Evolutionary conservation across 202 grass and related monocot genomes (phyloP).

Genomic region (Panicum hallii): DNA sequence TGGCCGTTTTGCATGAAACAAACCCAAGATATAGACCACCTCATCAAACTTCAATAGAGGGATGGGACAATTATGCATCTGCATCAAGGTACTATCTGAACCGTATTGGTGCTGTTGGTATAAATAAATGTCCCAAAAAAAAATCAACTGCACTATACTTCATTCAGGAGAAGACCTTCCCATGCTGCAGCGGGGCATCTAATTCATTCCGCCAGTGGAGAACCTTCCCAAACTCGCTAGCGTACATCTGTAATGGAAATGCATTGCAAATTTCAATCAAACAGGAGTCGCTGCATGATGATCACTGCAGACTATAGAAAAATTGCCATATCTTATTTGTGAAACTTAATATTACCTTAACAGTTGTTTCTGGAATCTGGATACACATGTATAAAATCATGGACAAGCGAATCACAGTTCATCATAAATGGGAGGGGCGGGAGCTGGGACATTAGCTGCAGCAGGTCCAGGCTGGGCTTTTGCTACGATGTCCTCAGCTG

Average conservation of each 20-base stretch:
- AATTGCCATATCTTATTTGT: neutral
- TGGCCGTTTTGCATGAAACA: neutral
- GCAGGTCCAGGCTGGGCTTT: conserved; percentile 43
- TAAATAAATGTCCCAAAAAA: neutral
- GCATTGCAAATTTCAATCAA: neutral
- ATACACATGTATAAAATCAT: conserved; percentile 10
- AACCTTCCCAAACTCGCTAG: neutral
- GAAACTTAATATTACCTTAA: neutral
- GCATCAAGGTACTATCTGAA: neutral
- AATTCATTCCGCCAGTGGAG: neutral
- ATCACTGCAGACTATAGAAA: neutral
- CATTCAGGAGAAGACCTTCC: neutral
- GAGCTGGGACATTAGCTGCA: conserved; percentile 21
- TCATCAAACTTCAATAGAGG: neutral
- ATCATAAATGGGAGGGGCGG: conserved; percentile 53
- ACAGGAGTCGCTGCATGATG: neutral
- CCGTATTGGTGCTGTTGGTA: neutral
- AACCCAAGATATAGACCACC: neutral
- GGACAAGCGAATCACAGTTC: conserved; percentile 55
- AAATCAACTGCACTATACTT: neutral
- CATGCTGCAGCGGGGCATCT: too few relatives aligned
- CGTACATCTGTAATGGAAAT: neutral
- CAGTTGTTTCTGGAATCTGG: neutral
- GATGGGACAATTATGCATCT: neutral
- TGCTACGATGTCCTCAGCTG: conserved; percentile 50